Percentiles rank a stretch among this genome's conserved stretches.
These are phyloP conservation scores for Salvia splendens DNA, from an alignment of 257 asterid genomes.

Conservation along the genomic window DNA sequence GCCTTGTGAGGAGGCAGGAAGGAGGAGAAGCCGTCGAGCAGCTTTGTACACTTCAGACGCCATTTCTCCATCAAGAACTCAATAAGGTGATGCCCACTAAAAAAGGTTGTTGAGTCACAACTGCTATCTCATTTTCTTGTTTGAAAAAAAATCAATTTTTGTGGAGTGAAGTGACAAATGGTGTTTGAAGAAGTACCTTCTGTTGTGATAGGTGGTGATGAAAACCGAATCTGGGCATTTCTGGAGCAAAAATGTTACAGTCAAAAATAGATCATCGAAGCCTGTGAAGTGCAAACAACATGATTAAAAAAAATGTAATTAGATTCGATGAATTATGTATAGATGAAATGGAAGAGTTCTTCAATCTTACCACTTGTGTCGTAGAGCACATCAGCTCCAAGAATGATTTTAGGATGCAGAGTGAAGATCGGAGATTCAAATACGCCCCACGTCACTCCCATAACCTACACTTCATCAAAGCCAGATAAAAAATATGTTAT, in stretches of 20 bases:
- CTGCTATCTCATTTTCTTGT: not conserved
- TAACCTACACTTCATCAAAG: conserved; percentile 43
- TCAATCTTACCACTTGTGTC: conserved; percentile 61
- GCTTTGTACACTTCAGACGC: conserved; percentile 79
- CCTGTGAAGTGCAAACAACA: too few species aligned
- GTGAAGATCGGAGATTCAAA: conserved; percentile 67
- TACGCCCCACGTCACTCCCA: conserved; percentile 88
- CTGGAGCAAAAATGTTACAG: conserved; percentile 73
- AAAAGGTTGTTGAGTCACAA: conserved; percentile 14
- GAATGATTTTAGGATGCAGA: conserved; percentile 78
- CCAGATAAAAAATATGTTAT: not conserved
- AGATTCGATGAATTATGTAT: too few species aligned
- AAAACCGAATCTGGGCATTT: conserved; percentile 69
- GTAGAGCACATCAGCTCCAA: conserved; percentile 94
- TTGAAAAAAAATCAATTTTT: not conserved
- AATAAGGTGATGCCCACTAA: conserved; percentile 90
- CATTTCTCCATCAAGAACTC: conserved; percentile 91
- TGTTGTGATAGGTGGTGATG: conserved; percentile 82
- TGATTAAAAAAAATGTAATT: too few species aligned
- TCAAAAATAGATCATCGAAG: conserved; percentile 43
- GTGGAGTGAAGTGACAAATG: conserved; percentile 4
- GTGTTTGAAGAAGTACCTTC: conserved; percentile 59
- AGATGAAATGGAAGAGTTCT: too few species aligned
- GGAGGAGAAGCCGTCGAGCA: conserved; percentile 81
- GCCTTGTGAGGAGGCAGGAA: conserved; percentile 76